Evolutionary conservation across 1,284 basidiomycete species (phyloP).

Genomic region (Coniferiporia weirii): DNA sequence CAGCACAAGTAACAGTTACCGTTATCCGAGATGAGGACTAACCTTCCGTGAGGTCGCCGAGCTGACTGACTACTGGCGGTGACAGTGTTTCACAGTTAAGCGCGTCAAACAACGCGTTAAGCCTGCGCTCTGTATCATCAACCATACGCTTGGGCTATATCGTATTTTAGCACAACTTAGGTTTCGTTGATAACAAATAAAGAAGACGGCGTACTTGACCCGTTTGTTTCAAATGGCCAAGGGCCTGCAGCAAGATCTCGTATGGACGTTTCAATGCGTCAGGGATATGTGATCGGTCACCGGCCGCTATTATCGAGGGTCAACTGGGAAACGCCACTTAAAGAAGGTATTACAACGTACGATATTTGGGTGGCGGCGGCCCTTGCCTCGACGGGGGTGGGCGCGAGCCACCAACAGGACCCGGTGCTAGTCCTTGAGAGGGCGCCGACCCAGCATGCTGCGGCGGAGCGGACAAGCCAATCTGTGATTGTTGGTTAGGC

Average conservation of each 20-base stretch:
- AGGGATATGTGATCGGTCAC: slow-evolving; percentile 89
- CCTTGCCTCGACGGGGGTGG: slow-evolving; percentile 33
- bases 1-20: slow-evolving; percentile 8
- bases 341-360: slow-evolving; percentile 44
- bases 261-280: slow-evolving; percentile 64
- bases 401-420: slow-evolving; percentile 27
- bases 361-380: slow-evolving; percentile 75
- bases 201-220: slow-evolving; percentile 51
- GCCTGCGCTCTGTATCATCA: slow-evolving; percentile 84
- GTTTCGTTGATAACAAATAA: no score
- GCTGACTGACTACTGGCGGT: slow-evolving; percentile 61
- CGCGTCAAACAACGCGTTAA: slow-evolving; percentile 86
- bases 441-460: slow-evolving; percentile 28
- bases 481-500: slow-evolving; percentile 23
- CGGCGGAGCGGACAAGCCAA: slow-evolving; percentile 22
- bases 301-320: slow-evolving; percentile 53
- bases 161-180: no score
- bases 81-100: slow-evolving; percentile 89
- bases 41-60: slow-evolving; percentile 68
- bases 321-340: background rate
- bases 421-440: slow-evolving; percentile 33
- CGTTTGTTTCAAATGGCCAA: slow-evolving; percentile 63
- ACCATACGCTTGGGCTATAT: slow-evolving; percentile 72
- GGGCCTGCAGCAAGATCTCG: slow-evolving; percentile 56
- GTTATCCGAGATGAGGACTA: slow-evolving; percentile 22